Base-by-base conservation (phyloP, 2,329 filamentous ascomycete genomes). In the Xylariaceae sp. region DNA sequence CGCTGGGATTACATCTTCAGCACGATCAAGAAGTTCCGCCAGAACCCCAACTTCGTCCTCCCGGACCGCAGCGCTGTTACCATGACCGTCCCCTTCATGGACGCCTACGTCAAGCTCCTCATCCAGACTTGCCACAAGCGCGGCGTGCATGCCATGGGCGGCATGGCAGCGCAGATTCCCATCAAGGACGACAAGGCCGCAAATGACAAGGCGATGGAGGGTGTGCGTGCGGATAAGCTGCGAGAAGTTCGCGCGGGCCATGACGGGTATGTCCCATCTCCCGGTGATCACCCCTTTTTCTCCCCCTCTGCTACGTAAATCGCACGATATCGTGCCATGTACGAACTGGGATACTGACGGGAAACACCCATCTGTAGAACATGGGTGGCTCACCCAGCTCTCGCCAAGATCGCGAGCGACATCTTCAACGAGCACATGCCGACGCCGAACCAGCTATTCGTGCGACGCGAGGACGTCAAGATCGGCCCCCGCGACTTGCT, bases 1-100 rank as follows among this genome's bases (percentile, higher is more conserved):
- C 89, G 94, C 64, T 99, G 94, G 94, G 94, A 99, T 73, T 99
- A 99, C 82, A 97, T 99, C 78, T 99, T 99, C 83, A 94, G 89
- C 73, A 91, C 93, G 70, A 97, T 99, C 81, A 99, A 99, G 84
- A 96, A 96, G 76, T 96, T 97, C 88, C 91, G 94, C 72, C 86
- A 96, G 69, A 94, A 97, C 80, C 81, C 89, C 67, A 87, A 88
- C 77, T 97, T 97, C 71, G 86, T 97, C 52, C 87, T 99, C 16
- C 94, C 94, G 23, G 93, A 99, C 74, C 90, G 94, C 58, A 87
- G 87, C 50, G 82, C 85, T 57, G 91, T 99, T 50, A 99, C 94
- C 65, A 97, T 99, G 94, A 97, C 92, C 10, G 89, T 93, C 1
- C 94, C 94, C 10, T 99, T 99, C 77, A 97, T 99, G 94, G 84